Base-by-base conservation (phyloP, 495 filamentous ascomycete genomes). In the Penicillium canescens region DNA sequence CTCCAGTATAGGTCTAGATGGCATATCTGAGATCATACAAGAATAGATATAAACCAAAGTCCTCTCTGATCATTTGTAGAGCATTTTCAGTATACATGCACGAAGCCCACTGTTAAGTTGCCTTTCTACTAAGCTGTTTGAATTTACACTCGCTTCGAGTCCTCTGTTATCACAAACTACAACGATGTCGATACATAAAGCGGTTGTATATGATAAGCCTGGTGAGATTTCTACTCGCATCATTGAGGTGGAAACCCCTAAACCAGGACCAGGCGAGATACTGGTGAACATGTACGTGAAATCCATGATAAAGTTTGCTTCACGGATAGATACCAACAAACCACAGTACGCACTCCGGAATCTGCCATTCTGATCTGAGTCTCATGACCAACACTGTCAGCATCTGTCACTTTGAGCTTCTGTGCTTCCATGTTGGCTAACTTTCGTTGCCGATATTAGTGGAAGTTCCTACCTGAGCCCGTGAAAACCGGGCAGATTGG, bases 361-460 rank as follows among this genome's bases (percentile, higher is more conserved):
- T 86, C 39, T 85, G 83, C 64, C 81, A 82, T 60, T 80, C 77
- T 5, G 84, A 87, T 53, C 62, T 77, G 21, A 65, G 73, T 26
- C 61, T 82, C 54, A 83, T 83, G 72, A 71, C 66, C 13, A 77
- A 76, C 5, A 49, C 46, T 43, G 33, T 50, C n/a, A 57, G 59
- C 28, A 31, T 24, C 23, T 24, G 6, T 31, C 9, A 31, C 23
- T 24, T 6, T 24, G 23, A 4, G 23, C 4, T 18, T 18, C 18
- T 24, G 3, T 24, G 3, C 23, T 24, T 24, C 23, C 23, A 24
- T 24, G 23, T 24, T 18, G 18, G 18, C 1, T 24, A 24, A 24
- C 23, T 24, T 24, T 6, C 23, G 23, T 24, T 24, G 23, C 4
- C 23, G 3, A 24, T 4, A 41, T 11, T 21, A 67, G 59, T 80